A percentile compares a stretch with the other conserved stretches of the same genome.
Conservation (phyloP, 148 eudicot species). For the Cornus kousa region DNA sequence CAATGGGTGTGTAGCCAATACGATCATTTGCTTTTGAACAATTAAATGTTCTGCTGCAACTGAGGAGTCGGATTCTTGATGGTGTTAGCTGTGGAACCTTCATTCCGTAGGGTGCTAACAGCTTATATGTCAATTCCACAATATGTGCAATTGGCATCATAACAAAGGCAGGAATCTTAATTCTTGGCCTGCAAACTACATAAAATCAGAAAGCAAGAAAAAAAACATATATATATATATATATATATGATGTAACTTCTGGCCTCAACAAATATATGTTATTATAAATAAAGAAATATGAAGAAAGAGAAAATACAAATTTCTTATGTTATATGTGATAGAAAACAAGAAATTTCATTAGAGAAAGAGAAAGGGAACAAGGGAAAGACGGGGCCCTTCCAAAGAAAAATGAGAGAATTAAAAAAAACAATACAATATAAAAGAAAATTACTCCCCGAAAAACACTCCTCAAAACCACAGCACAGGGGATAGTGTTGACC, state of each 20-base stretch:
- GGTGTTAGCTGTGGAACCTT: conserved; percentile 98
- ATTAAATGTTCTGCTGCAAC: conserved; percentile 75
- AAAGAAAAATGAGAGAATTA: no score
- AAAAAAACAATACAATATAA: no score
- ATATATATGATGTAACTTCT: not conserved
- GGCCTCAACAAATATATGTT: not conserved
- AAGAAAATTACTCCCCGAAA: no score
- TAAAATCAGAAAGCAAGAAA: conserved; percentile 23
- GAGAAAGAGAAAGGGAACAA: no score
- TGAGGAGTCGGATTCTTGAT: conserved; percentile 83
- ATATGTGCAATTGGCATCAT: conserved; percentile 91
- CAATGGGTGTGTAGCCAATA: conserved; percentile 93
- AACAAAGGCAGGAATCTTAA: conserved; percentile 75
- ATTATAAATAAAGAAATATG: not conserved
- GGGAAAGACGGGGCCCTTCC: no score
- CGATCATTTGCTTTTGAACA: conserved; percentile 87
- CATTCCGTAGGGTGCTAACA: conserved; percentile 90
- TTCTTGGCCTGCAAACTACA: conserved; percentile 81
- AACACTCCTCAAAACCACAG: no score
- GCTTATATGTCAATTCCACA: conserved; percentile 66
- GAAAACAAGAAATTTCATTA: no score
- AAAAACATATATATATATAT: not conserved
- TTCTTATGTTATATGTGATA: no score
- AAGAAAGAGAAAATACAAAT: not conserved
- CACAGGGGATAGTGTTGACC: no score